phyloP scores from a whole-genome alignment of 129 eudicot genomes.

The carrot (Daucus carota) region DH1_v3.0 NC_030382.2:50148501-50149000 shows the following conservation, averaged over 20 bases:
- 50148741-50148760: conserved; percentile 53
- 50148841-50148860: not conserved
- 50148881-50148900: not conserved
- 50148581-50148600: conserved; percentile 64
- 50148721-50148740: conserved; percentile 42
- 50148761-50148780: conserved; percentile 19
- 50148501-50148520: not conserved
- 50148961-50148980: not conserved
- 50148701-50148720: conserved; percentile 52
- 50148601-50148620: conserved; percentile 54
- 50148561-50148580: conserved; percentile 43
- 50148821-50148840: not conserved
- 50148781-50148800: not conserved
- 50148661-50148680: conserved; percentile 54
- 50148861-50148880: not conserved
- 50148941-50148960: not conserved
- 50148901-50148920: not conserved
- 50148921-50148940: not conserved
- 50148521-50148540: conserved; percentile 38
- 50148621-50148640: conserved; percentile 56
- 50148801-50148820: not conserved
- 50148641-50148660: conserved; percentile 55
- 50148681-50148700: conserved; percentile 52
- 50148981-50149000: not conserved
- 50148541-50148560: conserved; percentile 56